phyloP scores from a whole-genome alignment of 2,329 filamentous ascomycete genomes.

The Diaporthe sp. region DNA sequence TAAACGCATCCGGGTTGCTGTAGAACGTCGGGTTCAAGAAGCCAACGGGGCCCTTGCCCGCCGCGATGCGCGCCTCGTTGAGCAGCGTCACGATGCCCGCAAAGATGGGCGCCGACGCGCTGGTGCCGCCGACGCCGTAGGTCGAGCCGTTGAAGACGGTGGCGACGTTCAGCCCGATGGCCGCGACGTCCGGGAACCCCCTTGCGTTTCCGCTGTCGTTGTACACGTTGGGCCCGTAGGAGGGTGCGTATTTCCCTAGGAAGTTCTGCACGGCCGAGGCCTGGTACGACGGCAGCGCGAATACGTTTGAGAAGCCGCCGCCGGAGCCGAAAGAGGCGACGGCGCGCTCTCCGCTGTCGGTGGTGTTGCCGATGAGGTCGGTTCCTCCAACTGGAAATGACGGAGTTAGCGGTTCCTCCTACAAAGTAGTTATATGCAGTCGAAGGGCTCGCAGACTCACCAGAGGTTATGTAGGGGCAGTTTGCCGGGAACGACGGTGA shows the following conservation, averaged over 20 bases:
- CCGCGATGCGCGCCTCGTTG: conserved; percentile 70
- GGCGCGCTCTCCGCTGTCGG: conserved; percentile 43
- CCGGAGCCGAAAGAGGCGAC: conserved; percentile 51
- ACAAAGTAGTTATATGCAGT: not conserved
- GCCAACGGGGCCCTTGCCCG: conserved; percentile 57
- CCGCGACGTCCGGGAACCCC: conserved; percentile 48
- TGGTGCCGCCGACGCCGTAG: conserved; percentile 60
- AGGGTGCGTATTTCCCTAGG: conserved; percentile 47
- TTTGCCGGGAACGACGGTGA: conserved; percentile 35
- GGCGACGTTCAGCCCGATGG: conserved; percentile 47
- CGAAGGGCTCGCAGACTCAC: conserved; percentile 42
- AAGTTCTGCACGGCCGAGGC: conserved; percentile 55
- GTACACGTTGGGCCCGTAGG: conserved; percentile 43
- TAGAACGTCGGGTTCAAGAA: conserved; percentile 53
- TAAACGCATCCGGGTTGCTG: conserved; percentile 49
- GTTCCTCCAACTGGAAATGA: conserved; percentile 30
- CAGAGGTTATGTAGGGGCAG: conserved; percentile 43
- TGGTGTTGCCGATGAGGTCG: conserved; percentile 34
- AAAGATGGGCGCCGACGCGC: conserved; percentile 69
- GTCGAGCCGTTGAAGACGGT: conserved; percentile 50
- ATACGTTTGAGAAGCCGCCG: conserved; percentile 63
- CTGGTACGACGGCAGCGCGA: conserved; percentile 59
- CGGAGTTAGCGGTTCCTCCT: conserved; percentile 15
- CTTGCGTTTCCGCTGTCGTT: conserved; percentile 43
- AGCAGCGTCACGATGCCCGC: conserved; percentile 71